Evolutionary conservation across 1,284 basidiomycete species (phyloP).

Genomic region (Leccinum variabile): DNA sequence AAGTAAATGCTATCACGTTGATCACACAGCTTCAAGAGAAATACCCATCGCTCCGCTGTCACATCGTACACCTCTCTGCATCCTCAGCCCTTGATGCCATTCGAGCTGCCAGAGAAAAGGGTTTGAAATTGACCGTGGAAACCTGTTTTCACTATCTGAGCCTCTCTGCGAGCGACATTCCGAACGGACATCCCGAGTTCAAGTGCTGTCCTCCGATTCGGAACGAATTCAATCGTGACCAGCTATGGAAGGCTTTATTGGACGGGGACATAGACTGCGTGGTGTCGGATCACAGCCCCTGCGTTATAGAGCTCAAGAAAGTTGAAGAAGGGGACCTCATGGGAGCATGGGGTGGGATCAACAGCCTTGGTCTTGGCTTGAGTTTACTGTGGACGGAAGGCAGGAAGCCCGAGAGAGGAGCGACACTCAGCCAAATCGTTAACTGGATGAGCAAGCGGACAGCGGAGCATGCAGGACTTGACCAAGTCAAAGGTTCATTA

Average conservation of each 20-base stretch:
- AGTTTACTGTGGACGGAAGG: constrained; percentile 86
- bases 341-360: constrained; percentile 91
- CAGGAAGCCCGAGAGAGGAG: constrained; percentile 47
- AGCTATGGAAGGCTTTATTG: constrained; percentile 76
- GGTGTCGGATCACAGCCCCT: constrained; percentile 93
- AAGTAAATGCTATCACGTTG: constrained; percentile 75
- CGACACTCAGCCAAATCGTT: constrained; percentile 64
- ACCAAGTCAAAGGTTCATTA: constrained; percentile 68
- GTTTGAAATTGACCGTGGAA: constrained; percentile 80
- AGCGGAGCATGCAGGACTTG: constrained; percentile 77
- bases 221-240: constrained; percentile 65
- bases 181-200: constrained; percentile 74
- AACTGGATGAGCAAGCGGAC: constrained; percentile 72
- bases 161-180: constrained; percentile 63
- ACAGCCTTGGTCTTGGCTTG: constrained; percentile 83
- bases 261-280: constrained; percentile 86
- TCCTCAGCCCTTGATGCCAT: constrained; percentile 77
- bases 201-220: constrained; percentile 97
- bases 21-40: constrained; percentile 63
- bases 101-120: constrained; percentile 60
- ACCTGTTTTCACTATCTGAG: constrained; percentile 95
- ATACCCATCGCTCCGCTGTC: constrained; percentile 74
- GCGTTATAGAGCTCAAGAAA: constrained; percentile 78
- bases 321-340: constrained; percentile 80
- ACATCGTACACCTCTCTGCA: constrained; percentile 92